Base-by-base conservation (phyloP, 805 yeast species). In the Ogataea populi-albae region DNA sequence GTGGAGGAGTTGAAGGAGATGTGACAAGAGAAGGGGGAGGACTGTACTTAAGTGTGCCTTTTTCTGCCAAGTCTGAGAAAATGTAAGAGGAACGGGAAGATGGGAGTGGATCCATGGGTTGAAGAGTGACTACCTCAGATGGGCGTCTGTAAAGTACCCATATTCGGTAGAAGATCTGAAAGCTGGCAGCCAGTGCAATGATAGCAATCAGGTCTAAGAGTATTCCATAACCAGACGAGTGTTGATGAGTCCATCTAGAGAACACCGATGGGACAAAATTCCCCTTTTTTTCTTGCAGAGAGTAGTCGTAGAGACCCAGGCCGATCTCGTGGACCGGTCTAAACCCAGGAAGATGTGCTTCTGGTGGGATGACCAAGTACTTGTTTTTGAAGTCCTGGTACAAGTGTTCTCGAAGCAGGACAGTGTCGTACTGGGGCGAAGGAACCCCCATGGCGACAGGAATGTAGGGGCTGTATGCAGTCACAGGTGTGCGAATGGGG, bases 391-490 rank as follows among this genome's bases (percentile, higher is more conserved):
- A 28, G 31, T 56, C 61, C 22, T 52, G 53, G 38, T 44, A 62
- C 7, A 55, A 37, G 35, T 62, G 66, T 41, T 62, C 66, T 34
- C 65, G 49, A 14, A 62, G 32, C 10, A 62, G 49, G 5, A 61
- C 55, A 0, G 59, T 37, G 35, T 62, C 65, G 41, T 54, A 48
- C 14, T 54, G 47, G 6, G 64, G 55, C 5, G 54, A 49, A 11
- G 66, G 65, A 11, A 60, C 49, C 9, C 56, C 49, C 64, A 59
- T 60, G 17, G n/a, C 32, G 23, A 17, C 14, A 16, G 19, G 3
- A 21, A 23, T 4, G 5, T 19, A 25, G n/a, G 20, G 11, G 8
- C 15, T 19, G 24, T 30, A 19, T 18, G 10, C 5, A 20, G 34
- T 4, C 25, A 14, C 6, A 9, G 22, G 23, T n/a, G n/a, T n/a